Evolutionary conservation across 306 rosid genomes (phyloP).

Genomic region (Rosa rugosa): DNA sequence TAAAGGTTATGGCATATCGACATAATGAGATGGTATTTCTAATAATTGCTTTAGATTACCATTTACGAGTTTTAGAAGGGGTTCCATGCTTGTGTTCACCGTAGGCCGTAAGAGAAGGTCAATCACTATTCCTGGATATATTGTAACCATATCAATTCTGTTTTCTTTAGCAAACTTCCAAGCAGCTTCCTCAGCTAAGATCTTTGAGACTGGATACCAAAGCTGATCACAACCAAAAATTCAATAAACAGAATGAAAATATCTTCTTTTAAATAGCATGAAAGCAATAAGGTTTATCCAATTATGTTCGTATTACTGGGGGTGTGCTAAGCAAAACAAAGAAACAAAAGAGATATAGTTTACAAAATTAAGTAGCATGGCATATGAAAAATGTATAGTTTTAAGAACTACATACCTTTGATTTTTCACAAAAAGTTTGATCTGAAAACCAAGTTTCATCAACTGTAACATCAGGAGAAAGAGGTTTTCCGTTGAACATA

Average conservation of each 20-base stretch:
- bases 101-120: slow-evolving; percentile 27
- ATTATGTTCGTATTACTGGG: no score
- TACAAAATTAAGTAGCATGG: no score
- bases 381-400: not conserved
- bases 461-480: no score
- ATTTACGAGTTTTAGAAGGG: not conserved
- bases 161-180: not conserved
- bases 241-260: no score
- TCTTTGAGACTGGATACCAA: slow-evolving; percentile 27
- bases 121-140: not conserved
- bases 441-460: no score
- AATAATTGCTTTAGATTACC: not conserved
- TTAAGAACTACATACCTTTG: not conserved
- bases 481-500: no score
- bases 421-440: no score
- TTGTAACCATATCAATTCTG: not conserved
- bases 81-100: not conserved
- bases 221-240: not conserved
- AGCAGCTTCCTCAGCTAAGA: slow-evolving; percentile 30
- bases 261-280: no score
- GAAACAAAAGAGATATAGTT: not conserved
- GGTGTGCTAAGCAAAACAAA: not conserved
- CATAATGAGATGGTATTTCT: not conserved
- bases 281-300: no score
- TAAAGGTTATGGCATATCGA: not conserved